Evolutionary conservation across 139 green algal genomes (phyloP), one percentile per base, ranked within the genome.

Genomic region (Picochlorum sp.): DNA sequence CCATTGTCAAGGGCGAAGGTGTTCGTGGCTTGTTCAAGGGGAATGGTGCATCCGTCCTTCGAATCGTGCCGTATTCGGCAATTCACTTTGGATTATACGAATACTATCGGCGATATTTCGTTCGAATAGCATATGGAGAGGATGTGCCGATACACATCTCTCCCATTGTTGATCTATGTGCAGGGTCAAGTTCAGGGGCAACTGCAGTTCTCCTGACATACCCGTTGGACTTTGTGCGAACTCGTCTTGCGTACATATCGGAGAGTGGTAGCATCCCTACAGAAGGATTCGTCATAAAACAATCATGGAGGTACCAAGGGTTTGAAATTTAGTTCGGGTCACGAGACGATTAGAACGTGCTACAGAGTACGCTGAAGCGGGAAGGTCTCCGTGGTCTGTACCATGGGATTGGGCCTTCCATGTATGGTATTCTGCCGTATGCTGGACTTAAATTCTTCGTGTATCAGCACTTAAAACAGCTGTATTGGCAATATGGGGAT

Each of bases 361-460:
- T 94, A 54, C 14, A n/a, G 4, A 16, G 44, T 16, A 86, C 76
- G 1, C 32, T 87, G 2, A 37, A 38, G 23, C 49, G 71, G 4
- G 85, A 94, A 45, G 88, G 88, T 1, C 1, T 89, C 2, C 16
- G 16, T 6, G 88, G 87, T 2, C 63, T 95, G 60, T 96, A 95
- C 66, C 66, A 81, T 28, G 90, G 90, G 18, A 70, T 95, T 9
- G 79, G 78, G 2, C 85, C 90, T 11, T 94, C 88, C 0, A 52
- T 97, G 58, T 67, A 83, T 24, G 91, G 91, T 30, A 97, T 97
- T 67, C 61, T 97, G 54, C 91, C 91, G 0, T 97, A 97, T 67
- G 86, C 91, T 1, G 91, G 91, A 4, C 68, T 95, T 24, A 95
- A 96, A 64, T 97, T 97, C 63, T 97, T 83, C 45, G 68, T 90